These are phyloP conservation scores for Warburgia ugandensis DNA, from an alignment of 164 flowering plant genomes.

Conservation along the genomic window DNA sequence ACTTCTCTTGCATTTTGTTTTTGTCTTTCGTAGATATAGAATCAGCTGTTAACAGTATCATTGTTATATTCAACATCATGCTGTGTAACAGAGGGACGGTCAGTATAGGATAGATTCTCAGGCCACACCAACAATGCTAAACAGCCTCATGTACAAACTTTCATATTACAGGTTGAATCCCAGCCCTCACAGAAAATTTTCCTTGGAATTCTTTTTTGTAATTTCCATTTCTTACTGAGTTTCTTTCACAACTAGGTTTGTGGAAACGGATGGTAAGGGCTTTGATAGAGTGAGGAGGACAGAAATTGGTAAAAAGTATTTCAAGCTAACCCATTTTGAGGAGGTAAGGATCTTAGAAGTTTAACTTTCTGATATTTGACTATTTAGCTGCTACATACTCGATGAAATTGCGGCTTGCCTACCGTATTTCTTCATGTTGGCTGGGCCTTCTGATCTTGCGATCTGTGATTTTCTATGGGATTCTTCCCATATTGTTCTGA, in stretches of 20 bases:
- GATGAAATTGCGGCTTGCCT: not conserved
- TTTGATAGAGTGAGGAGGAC: conserved; percentile 90
- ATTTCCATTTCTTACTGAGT: not conserved
- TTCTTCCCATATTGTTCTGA: too few species aligned
- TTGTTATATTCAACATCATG: not conserved
- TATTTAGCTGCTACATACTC: too few species aligned
- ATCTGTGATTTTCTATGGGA: not conserved
- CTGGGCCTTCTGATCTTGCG: not conserved
- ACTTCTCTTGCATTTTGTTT: not conserved
- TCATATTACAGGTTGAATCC: conserved; percentile 79
- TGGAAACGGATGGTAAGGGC: conserved; percentile 92
- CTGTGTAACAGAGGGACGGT: conserved; percentile 71
- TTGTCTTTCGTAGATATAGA: too few species aligned
- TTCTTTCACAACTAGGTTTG: conserved; percentile 46
- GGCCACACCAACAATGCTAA: conserved; percentile 97
- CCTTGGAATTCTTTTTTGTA: conserved; percentile 5
- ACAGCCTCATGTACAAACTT: conserved; percentile 95
- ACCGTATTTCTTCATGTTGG: not conserved
- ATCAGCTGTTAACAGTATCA: too few species aligned
- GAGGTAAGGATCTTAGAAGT: conserved; percentile 52
- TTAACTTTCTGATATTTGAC: too few species aligned
- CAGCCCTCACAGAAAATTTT: not conserved
- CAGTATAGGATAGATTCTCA: conserved; percentile 90
- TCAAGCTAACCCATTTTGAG: conserved; percentile 92
- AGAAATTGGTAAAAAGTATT: conserved; percentile 92